Percentiles rank a stretch among this genome's conserved stretches.
These are phyloP conservation scores for Trichoderma citrinoviride DNA, from an alignment of 2,329 filamentous ascomycete genomes.

Conservation along the genomic window DNA sequence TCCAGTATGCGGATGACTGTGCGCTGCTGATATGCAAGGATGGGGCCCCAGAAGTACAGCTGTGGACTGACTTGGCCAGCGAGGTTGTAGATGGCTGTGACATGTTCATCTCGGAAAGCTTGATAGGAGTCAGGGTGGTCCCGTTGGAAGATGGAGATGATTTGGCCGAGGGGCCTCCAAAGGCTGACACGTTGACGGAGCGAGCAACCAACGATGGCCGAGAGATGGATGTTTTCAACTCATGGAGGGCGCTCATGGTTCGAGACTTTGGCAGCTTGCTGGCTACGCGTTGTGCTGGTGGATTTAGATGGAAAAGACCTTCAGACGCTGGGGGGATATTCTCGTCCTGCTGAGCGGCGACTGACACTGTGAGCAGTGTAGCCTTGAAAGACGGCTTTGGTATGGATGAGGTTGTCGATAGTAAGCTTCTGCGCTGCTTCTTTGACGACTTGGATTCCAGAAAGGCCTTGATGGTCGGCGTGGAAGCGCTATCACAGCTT, in stretches of 20 bases:
- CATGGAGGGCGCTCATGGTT: conserved; percentile 46
- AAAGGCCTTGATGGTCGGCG: conserved; percentile 24
- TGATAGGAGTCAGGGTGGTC: conserved; percentile 17
- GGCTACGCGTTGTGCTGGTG: neutral
- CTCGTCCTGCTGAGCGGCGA: conserved; percentile 29
- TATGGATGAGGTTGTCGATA: conserved; percentile 22
- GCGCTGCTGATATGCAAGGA: conserved; percentile 39
- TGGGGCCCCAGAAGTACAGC: conserved; percentile 25
- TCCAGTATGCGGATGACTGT: conserved; percentile 57
- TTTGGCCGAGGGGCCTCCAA: conserved; percentile 24
- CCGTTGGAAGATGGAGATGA: conserved; percentile 27
- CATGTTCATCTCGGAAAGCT: conserved; percentile 25
- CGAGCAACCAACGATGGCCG: conserved; percentile 31
- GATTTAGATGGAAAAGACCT: neutral
- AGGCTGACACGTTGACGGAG: conserved; percentile 21
- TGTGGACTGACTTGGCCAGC: conserved; percentile 22
- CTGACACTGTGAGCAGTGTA: conserved; percentile 20
- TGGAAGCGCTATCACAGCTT: conserved; percentile 31
- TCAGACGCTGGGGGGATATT: conserved; percentile 27
- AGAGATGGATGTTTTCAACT: conserved; percentile 46
- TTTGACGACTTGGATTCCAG: conserved; percentile 19
- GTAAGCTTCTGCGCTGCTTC: conserved; percentile 23
- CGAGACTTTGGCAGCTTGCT: conserved; percentile 44
- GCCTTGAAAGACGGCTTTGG: conserved; percentile 21
- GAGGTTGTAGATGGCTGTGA: conserved; percentile 26